Conservation (phyloP, 352 stramenopile genomes). For the Globisporangium viniferum region DNA sequence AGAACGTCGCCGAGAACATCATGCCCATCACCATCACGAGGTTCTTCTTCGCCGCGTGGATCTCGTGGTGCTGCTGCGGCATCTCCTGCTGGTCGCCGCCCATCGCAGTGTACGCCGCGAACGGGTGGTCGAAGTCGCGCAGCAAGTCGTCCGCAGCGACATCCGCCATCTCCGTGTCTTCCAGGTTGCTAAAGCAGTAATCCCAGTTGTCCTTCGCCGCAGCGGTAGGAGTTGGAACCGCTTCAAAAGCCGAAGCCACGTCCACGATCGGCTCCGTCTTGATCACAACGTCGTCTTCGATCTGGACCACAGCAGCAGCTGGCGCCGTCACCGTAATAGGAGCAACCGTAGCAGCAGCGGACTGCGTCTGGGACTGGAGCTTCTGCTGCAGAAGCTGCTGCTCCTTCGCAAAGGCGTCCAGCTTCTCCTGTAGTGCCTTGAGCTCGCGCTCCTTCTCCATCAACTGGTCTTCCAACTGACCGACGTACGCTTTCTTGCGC, state of each 20-base stretch:
- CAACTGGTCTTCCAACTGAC: conserved; percentile 81
- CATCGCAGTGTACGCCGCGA: conserved; percentile 26
- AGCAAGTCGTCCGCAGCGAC: conserved; percentile 66
- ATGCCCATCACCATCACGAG: conserved; percentile 88
- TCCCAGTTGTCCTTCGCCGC: conserved; percentile 43
- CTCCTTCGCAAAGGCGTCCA: conserved; percentile 67
- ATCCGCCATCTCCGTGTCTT: conserved; percentile 51
- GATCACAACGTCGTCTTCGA: conserved; percentile 39
- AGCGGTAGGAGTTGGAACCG: conserved; percentile 18
- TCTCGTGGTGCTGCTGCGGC: conserved; percentile 56
- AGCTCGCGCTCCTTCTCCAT: conserved; percentile 81
- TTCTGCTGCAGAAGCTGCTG: conserved; percentile 62
- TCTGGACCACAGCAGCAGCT: conserved; percentile 7
- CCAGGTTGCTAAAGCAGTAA: conserved; percentile 51
- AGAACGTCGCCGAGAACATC: conserved; percentile 86
- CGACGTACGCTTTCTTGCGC: conserved; percentile 87
- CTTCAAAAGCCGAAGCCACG: conserved; percentile 22
- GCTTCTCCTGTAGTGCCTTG: conserved; percentile 66
- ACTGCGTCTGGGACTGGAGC: conserved; percentile 12
- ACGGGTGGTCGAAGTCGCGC: conserved; percentile 71
- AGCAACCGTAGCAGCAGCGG: neutral
- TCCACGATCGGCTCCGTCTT: conserved; percentile 49
- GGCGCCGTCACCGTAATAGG: neutral
- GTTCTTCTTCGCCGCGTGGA: conserved; percentile 87
- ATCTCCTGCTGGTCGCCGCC: conserved; percentile 24